Evolutionary conservation across 2,329 filamentous ascomycete genomes (phyloP).

Genomic region (Arthroderma uncinatum): DNA sequence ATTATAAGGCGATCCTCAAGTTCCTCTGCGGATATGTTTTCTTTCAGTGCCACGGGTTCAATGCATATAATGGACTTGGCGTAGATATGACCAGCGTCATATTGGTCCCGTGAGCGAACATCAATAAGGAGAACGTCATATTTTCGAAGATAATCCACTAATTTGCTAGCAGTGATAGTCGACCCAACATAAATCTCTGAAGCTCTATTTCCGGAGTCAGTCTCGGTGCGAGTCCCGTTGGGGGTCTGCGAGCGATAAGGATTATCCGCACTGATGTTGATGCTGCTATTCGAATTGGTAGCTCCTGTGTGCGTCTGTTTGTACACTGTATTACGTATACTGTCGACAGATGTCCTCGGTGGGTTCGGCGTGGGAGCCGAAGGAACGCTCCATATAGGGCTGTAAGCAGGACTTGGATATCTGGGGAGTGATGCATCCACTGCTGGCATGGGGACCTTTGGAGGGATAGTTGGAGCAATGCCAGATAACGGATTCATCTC

Average conservation of each 20-base stretch:
- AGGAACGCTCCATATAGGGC: conserved; percentile 34
- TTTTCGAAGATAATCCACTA: conserved; percentile 57
- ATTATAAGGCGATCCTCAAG: conserved; percentile 42
- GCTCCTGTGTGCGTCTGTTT: conserved; percentile 9
- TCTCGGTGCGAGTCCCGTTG: conserved; percentile 29
- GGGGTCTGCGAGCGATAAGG: conserved; percentile 37
- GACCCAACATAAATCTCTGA: conserved; percentile 44
- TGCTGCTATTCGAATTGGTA: conserved; percentile 22
- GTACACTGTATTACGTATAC: conserved; percentile 23
- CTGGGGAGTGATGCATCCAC: conserved; percentile 34
- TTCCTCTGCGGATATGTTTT: conserved; percentile 54
- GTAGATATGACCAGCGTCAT: conserved; percentile 81
- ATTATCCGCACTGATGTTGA: conserved; percentile 31
- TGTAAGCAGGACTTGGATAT: conserved; percentile 40
- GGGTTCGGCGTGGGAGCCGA: conserved; percentile 29
- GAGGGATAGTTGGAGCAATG: conserved; percentile 29
- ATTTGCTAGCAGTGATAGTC: conserved; percentile 56
- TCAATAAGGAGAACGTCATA: conserved; percentile 73
- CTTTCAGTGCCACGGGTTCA: conserved; percentile 65
- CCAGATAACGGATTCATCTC: conserved; percentile 29
- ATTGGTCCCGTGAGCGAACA: conserved; percentile 66
- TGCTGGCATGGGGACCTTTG: conserved; percentile 31
- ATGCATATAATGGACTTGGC: conserved; percentile 77
- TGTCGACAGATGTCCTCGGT: conserved; percentile 33
- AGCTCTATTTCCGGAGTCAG: conserved; percentile 34